phyloP scores from a whole-genome alignment of 2,329 filamentous ascomycete genomes.

The Ilyonectria destructans region DNA sequence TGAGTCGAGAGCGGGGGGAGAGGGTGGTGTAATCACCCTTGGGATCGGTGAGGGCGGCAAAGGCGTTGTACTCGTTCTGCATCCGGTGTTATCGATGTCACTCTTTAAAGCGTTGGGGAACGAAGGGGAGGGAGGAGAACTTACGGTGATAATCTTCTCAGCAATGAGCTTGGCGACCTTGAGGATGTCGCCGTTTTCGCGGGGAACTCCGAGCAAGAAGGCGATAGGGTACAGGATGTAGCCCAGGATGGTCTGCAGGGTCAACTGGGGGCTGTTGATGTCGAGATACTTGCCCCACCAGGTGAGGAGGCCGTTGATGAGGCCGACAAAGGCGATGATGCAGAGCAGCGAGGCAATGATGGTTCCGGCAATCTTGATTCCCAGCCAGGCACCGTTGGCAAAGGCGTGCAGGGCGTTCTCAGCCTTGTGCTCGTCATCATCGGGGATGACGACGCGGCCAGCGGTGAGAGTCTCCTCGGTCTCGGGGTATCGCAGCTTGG shows the following conservation, averaged over 20 bases:
- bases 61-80: slow-evolving; percentile 85
- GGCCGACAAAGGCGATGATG: slow-evolving; percentile 83
- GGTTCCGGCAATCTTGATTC: slow-evolving; percentile 89
- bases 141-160: slow-evolving; percentile 83
- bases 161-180: slow-evolving; percentile 86
- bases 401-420: slow-evolving; percentile 89
- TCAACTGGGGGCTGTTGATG: slow-evolving; percentile 78
- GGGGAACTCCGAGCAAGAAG: slow-evolving; percentile 85
- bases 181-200: slow-evolving; percentile 72
- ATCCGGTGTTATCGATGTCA: slow-evolving; percentile 30
- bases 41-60: slow-evolving; percentile 65
- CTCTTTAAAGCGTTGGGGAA: slow-evolving; percentile 5
- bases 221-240: slow-evolving; percentile 86
- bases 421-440: slow-evolving; percentile 83
- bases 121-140: slow-evolving; percentile 37
- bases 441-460: slow-evolving; percentile 84
- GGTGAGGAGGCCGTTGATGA: slow-evolving; percentile 83
- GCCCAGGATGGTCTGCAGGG: slow-evolving; percentile 82
- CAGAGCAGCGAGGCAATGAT: slow-evolving; percentile 86
- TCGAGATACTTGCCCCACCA: slow-evolving; percentile 90
- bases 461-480: slow-evolving; percentile 89
- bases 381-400: slow-evolving; percentile 87
- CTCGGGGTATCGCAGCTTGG: slow-evolving; percentile 92
- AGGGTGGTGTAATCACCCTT: slow-evolving; percentile 74
- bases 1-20: slow-evolving; percentile 81